phyloP scores from a whole-genome alignment of 148 eudicot species.

The Chenopodium quinoa region DNA sequence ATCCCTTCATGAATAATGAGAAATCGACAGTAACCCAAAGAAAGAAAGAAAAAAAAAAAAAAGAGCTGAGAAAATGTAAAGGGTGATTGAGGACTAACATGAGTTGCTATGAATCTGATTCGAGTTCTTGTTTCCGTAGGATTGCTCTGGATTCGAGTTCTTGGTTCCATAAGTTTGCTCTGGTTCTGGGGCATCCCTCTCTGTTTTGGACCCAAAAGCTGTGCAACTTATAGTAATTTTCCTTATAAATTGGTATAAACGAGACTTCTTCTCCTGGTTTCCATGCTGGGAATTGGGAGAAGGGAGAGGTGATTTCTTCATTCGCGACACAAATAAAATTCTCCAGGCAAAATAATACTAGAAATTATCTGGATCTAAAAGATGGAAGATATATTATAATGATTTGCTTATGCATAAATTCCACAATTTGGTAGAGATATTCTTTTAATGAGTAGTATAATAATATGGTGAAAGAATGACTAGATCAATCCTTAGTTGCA shows the following conservation, averaged over 20 bases:
- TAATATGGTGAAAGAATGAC: slow-evolving; percentile 14
- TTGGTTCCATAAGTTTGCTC: slow-evolving; percentile 14
- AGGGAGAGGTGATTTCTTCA: slow-evolving; percentile 22
- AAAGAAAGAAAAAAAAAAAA: neutral
- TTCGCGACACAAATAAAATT: neutral
- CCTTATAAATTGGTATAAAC: slow-evolving; percentile 19
- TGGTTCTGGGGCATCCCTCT: slow-evolving; percentile 8
- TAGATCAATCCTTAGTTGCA: neutral
- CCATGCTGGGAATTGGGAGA: slow-evolving; percentile 15
- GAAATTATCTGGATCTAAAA: slow-evolving; percentile 12
- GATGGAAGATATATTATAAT: neutral
- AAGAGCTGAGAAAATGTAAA: neutral
- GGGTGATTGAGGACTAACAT: slow-evolving; percentile 22
- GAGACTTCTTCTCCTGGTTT: slow-evolving; percentile 19
- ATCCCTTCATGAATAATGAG: neutral
- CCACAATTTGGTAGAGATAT: neutral
- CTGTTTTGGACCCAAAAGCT: slow-evolving; percentile 24
- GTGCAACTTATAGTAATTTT: slow-evolving; percentile 23
- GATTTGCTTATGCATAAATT: neutral
- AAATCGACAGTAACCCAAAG: neutral
- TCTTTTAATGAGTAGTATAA: neutral
- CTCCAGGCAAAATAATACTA: neutral
- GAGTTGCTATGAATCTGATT: slow-evolving; percentile 20
- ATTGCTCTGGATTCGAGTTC: neutral
- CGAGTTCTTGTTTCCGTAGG: slow-evolving; percentile 15